Evolutionary conservation across 2,329 filamentous ascomycete genomes (phyloP).

Genomic region (Phoma sp.): DNA sequence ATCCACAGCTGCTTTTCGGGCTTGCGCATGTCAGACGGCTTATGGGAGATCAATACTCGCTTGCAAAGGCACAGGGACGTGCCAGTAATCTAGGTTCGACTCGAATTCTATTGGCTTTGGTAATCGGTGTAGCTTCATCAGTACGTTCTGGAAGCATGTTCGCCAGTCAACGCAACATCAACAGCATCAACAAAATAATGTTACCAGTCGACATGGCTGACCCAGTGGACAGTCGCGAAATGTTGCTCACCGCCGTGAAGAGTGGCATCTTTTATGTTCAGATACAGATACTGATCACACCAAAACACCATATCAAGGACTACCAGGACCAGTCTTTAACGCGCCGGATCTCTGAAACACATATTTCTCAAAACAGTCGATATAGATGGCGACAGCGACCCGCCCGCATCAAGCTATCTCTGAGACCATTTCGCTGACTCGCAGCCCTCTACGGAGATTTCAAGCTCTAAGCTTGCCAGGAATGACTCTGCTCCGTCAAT

Average conservation of each 20-base stretch:
- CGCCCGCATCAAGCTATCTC: neutral
- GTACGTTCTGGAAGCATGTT: slow-evolving; percentile 10
- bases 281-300: no score
- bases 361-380: neutral
- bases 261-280: no score
- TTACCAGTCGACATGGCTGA: neutral
- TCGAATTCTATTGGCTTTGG: slow-evolving; percentile 1
- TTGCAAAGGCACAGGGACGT: slow-evolving; percentile 3
- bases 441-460: neutral
- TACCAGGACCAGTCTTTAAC: neutral
- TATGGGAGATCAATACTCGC: neutral
- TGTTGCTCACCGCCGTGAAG: no score
- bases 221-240: no score
- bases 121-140: neutral
- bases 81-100: neutral
- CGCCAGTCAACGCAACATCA: neutral
- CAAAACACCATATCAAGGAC: neutral
- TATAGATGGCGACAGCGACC: neutral
- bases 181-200: neutral
- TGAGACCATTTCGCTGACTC: neutral
- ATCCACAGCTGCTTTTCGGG: no score
- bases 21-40: no score
- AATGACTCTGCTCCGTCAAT: neutral
- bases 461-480: neutral
- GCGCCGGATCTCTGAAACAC: slow-evolving; percentile 8